Evolutionary conservation across 768 basidiomycete genomes (phyloP), one percentile per base, ranked within the genome.

Genomic region (Leccinum broughii): DNA sequence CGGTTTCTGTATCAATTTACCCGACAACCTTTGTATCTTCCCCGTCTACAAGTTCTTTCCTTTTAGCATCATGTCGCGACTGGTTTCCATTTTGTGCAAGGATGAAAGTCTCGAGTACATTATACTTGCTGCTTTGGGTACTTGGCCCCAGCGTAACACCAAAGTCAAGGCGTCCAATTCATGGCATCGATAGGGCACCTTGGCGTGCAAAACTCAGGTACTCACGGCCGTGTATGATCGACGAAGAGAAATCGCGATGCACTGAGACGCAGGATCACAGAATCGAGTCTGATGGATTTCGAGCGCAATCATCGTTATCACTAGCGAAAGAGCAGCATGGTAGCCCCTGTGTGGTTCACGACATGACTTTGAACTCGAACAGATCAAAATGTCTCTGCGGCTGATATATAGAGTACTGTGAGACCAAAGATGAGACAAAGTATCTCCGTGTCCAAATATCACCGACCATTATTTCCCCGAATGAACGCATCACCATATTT

Each of bases 401-500:
- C 86, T 39, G 90, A 90, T 64, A 92, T 92, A 72, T 92, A 93
- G 37, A 91, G 75, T 57, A 92, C 90, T 92, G 30, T n/a, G 24
- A 34, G 52, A 39, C 20, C 1, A 55, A 32, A 6, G 41, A 57
- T 58, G 49, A 63, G 28, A 49, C 20, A 24, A 3, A 28, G 7
- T 10, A 17, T 8, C 26, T 10, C n/a, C 32, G 10, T 37, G 3
- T 34, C 14, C 35, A 2, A 28, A 34, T 5, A 14, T 17, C 6
- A 68, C 79, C 51, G 64, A 92, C 94, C 93, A 74, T 95, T 96
- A 74, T 95, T 95, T 35, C 94, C 94, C 51, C 93, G 80, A 62
- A 99, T 92, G 76, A 98, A 99, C 26, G 95, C 90, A 75, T 99
- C 95, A 2, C 96, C 95, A 67, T 96, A 98, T 61, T 81, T 83